phyloP scores from a whole-genome alignment of 176 grass and related monocot genomes.

The Hordeum vulgare region MorexV3_pseudomolecules_assembly NC_058523.1:106512751-106513250 shows the following conservation, averaged over 20 bases:
- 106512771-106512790: conserved; percentile 74
- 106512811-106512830: conserved; percentile 70
- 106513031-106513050: conserved; percentile 84
- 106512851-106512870: conserved; percentile 91
- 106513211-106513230: neutral
- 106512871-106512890: conserved; percentile 89
- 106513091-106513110: conserved; percentile 76
- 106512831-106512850: conserved; percentile 91
- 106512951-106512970: conserved; percentile 3
- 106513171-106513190: neutral
- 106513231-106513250: neutral
- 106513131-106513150: neutral
- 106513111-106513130: conserved; percentile 60
- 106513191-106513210: neutral
- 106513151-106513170: neutral
- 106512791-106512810: conserved; percentile 93
- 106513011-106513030: neutral
- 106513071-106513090: conserved; percentile 93
- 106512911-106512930: conserved; percentile 99
- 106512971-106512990: neutral
- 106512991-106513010: neutral
- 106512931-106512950: conserved; percentile 49
- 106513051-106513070: conserved; percentile 93
- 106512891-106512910: conserved; percentile 79
- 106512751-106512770: conserved; percentile 85